Evolutionary conservation across 2,329 filamentous ascomycete genomes (phyloP).

Genomic region (Xylariaceae sp.): DNA sequence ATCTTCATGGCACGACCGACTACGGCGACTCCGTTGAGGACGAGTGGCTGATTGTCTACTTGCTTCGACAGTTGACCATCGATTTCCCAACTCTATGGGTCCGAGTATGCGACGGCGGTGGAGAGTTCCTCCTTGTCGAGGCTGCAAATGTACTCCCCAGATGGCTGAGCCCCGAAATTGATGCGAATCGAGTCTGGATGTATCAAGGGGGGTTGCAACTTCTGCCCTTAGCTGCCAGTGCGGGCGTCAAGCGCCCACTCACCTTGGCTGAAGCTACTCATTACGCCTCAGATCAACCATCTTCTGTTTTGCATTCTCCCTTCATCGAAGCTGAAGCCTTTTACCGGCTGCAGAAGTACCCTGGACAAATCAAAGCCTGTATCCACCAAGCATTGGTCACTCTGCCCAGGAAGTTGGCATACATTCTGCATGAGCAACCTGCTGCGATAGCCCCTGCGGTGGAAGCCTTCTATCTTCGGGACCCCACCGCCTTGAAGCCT

Average conservation of each 20-base stretch:
- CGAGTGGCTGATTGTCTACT: conserved; percentile 93
- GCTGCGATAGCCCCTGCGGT: conserved; percentile 76
- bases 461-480: conserved; percentile 89
- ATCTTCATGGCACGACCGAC: conserved; percentile 73
- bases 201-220: conserved; percentile 71
- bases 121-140: conserved; percentile 92
- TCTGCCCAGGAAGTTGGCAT: conserved; percentile 78
- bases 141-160: conserved; percentile 81
- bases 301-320: conserved; percentile 63
- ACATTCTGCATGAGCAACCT: conserved; percentile 71
- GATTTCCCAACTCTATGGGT: conserved; percentile 74
- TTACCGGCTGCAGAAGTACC: conserved; percentile 81
- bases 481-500: conserved; percentile 70
- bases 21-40: conserved; percentile 95
- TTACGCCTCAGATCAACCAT: conserved; percentile 53
- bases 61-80: conserved; percentile 76
- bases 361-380: conserved; percentile 66
- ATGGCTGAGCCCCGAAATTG: conserved; percentile 90
- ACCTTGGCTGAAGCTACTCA: conserved; percentile 61
- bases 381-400: conserved; percentile 71
- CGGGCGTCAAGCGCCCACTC: conserved; percentile 41
- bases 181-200: conserved; percentile 86
- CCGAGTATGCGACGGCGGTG: conserved; percentile 79
- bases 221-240: conserved; percentile 53
- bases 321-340: conserved; percentile 86